A percentile compares a stretch with the other conserved stretches of the same genome.
Conservation (phyloP, 306 rosid species). For the Aeschynomene evenia region DNA sequence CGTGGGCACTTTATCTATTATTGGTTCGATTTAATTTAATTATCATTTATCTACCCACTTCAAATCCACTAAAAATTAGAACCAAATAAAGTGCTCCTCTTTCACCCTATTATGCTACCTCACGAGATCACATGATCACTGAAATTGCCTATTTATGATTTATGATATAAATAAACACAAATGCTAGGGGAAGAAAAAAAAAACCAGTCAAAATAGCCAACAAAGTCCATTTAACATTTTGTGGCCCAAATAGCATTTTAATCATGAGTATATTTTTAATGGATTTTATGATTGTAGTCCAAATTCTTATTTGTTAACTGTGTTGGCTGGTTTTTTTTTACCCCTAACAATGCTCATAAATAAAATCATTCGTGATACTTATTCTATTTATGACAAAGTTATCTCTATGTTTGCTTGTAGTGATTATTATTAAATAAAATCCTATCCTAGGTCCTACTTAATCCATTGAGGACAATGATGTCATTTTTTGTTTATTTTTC, state of each 20-base stretch:
- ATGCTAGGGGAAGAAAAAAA: too few species aligned
- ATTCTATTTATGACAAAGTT: neutral
- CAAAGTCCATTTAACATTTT: too few species aligned
- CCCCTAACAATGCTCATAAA: too few species aligned
- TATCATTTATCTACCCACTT: slow-evolving; percentile 48
- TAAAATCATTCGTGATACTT: neutral
- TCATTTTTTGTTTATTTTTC: neutral
- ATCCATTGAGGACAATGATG: neutral
- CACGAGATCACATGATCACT: slow-evolving; percentile 1
- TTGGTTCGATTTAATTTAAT: slow-evolving; percentile 37
- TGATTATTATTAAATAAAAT: too few species aligned
- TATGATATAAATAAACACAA: too few species aligned
- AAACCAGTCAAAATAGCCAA: too few species aligned
- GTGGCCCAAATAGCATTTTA: too few species aligned
- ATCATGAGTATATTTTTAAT: too few species aligned
- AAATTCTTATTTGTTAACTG: too few species aligned
- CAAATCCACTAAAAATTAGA: slow-evolving; percentile 27
- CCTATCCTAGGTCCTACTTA: neutral
- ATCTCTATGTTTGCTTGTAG: neutral
- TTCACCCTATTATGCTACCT: slow-evolving; percentile 26
- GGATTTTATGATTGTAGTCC: too few species aligned
- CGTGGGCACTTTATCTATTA: slow-evolving; percentile 35
- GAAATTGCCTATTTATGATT: neutral
- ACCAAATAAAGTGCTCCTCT: slow-evolving; percentile 34
- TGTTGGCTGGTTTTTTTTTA: too few species aligned